Conservation (phyloP, 148 eudicot genomes). For the Chenopodium berlandieri region DNA sequence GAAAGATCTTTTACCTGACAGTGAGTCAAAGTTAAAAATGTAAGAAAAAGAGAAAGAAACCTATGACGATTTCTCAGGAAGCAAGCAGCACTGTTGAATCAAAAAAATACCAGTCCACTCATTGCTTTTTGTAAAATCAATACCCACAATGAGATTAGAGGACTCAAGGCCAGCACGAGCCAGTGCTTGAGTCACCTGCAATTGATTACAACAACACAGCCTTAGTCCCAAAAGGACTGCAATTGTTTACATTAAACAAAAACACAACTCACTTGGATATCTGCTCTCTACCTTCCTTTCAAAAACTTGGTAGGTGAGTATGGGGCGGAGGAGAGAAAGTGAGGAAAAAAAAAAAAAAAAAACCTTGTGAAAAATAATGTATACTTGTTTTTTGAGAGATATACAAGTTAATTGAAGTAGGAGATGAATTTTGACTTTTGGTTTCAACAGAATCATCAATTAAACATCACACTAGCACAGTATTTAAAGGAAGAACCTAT, state of each 20-base stretch:
- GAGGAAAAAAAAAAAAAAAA: too few relatives aligned
- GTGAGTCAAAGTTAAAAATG: conserved; percentile 24
- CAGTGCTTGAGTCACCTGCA: conserved; percentile 90
- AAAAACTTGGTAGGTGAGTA: not conserved
- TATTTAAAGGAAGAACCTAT: not conserved
- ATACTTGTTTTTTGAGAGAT: not conserved
- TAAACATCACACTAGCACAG: not conserved
- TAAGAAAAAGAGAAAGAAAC: not conserved
- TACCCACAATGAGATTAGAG: conserved; percentile 89
- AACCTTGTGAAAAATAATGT: not conserved
- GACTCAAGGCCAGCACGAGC: conserved; percentile 92
- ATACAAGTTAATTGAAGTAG: too few relatives aligned
- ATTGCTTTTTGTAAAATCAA: conserved; percentile 98
- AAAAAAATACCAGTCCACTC: conserved; percentile 85
- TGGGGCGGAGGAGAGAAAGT: not conserved
- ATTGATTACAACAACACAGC: not conserved
- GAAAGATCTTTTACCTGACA: conserved; percentile 68
- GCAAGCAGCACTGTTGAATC: conserved; percentile 4
- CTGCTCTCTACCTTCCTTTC: too few relatives aligned
- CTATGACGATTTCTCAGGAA: not conserved
- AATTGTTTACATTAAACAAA: too few relatives aligned
- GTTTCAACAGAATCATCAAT: not conserved
- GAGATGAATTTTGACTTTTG: not conserved
- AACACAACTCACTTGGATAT: too few relatives aligned
- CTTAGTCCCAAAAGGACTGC: too few relatives aligned